These are phyloP conservation scores for Xylaria telfairii DNA, from an alignment of 495 filamentous ascomycete genomes.

Conservation along the genomic window DNA sequence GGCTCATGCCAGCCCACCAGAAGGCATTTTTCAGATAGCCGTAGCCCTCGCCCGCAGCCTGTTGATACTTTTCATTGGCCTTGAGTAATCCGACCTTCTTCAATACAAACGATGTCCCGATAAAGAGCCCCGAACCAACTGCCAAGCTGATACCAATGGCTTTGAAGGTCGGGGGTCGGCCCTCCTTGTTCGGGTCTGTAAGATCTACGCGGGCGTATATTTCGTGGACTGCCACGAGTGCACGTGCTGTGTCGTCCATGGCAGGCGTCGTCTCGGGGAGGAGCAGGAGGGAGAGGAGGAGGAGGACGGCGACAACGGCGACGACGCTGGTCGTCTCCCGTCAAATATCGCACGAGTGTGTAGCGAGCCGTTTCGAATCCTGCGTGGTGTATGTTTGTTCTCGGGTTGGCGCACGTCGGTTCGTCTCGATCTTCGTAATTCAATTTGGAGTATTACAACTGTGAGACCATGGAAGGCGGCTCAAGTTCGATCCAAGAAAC, in stretches of 20 bases:
- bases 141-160: constrained; percentile 86
- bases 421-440: not conserved
- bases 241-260: constrained; percentile 50
- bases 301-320: not conserved
- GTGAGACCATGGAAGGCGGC: not conserved
- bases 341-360: not conserved
- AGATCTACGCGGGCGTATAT: constrained; percentile 46
- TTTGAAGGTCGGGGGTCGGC: constrained; percentile 69
- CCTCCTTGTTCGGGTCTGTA: constrained; percentile 28
- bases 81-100: constrained; percentile 92
- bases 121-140: constrained; percentile 88
- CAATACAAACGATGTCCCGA: constrained; percentile 92
- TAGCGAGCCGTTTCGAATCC: not conserved
- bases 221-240: constrained; percentile 48
- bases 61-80: constrained; percentile 95
- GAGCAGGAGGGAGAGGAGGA: constrained; percentile 15
- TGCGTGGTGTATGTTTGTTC: not conserved
- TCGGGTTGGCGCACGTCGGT: not conserved
- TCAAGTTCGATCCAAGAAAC: not conserved
- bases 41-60: constrained; percentile 95
- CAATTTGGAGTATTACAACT: not conserved
- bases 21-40: constrained; percentile 95
- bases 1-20: constrained; percentile 96
- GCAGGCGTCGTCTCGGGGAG: constrained; percentile 22
- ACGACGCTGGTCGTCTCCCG: constrained; percentile 12